phyloP scores from a whole-genome alignment of 306 rosid genomes.

The Fragaria nilgerrensis region DNA sequence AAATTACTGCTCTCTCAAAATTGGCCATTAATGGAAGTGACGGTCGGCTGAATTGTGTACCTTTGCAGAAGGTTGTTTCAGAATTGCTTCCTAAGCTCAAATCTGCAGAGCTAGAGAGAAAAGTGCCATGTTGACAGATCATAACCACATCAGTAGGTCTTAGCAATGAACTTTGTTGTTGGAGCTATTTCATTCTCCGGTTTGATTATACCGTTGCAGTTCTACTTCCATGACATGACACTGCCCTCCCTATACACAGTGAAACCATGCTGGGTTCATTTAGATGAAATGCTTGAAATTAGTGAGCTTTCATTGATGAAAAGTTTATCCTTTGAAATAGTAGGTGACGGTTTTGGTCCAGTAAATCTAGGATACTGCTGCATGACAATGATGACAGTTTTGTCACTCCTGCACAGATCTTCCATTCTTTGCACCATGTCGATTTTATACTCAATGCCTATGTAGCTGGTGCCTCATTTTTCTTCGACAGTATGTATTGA shows the following conservation, averaged over 20 bases:
- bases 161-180: conserved; percentile 14
- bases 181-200: conserved; percentile 8
- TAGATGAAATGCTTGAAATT: conserved; percentile 8
- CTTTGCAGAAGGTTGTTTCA: conserved; percentile 60
- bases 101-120: conserved; percentile 40
- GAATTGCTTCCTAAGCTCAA: conserved; percentile 67
- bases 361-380: conserved; percentile 17
- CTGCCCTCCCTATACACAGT: not conserved
- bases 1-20: conserved; percentile 54
- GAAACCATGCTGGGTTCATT: conserved; percentile 15
- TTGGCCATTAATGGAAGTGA: conserved; percentile 34
- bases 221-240: conserved; percentile 12
- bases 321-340: not conserved
- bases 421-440: conserved; percentile 30
- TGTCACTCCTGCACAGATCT: conserved; percentile 11
- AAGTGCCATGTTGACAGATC: conserved; percentile 48
- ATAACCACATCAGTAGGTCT: conserved; percentile 13
- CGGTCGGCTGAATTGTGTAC: conserved; percentile 34
- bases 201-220: conserved; percentile 26
- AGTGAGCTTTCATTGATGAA: conserved; percentile 15
- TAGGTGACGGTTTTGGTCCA: conserved; percentile 24
- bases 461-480: conserved; percentile 11
- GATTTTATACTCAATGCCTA: conserved; percentile 13
- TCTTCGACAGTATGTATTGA: conserved; percentile 5
- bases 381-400: conserved; percentile 9